phyloP scores from a whole-genome alignment of 495 filamentous ascomycete species.

The Paragyromitra xinjiangensis region DNA sequence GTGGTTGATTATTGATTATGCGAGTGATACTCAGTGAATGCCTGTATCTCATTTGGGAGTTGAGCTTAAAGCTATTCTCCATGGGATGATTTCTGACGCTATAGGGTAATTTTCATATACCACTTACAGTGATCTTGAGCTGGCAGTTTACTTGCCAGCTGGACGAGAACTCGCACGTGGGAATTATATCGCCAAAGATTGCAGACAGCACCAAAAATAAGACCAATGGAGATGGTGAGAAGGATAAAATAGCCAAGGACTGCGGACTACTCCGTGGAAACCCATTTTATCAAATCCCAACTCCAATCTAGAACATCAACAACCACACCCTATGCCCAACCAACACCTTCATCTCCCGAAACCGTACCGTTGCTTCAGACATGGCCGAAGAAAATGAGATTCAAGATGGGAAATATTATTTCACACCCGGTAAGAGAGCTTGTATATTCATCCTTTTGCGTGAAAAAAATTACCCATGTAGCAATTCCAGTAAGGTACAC shows the following conservation, averaged over 20 bases:
- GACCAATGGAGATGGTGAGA: neutral
- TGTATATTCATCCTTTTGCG: slow-evolving; percentile 25
- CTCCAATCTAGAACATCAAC: neutral
- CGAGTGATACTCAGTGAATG: neutral
- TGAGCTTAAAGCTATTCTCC: neutral
- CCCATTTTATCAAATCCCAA: neutral
- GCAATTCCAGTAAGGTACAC: slow-evolving; percentile 43
- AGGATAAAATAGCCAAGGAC: neutral
- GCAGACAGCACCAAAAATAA: too few relatives aligned
- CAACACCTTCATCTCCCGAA: neutral
- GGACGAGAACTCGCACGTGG: neutral
- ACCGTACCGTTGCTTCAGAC: slow-evolving; percentile 6
- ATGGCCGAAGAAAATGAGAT: neutral
- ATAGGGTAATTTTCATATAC: neutral
- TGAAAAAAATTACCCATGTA: slow-evolving; percentile 48
- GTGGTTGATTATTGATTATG: neutral
- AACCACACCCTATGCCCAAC: neutral
- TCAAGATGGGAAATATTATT: slow-evolving; percentile 16
- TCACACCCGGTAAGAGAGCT: slow-evolving; percentile 38
- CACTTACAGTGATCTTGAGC: neutral
- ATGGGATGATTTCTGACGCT: neutral
- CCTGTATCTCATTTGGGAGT: neutral
- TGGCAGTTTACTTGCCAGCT: neutral
- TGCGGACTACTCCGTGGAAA: neutral
- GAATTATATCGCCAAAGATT: neutral